phyloP scores from a whole-genome alignment of 2,329 filamentous ascomycete genomes.

The Penicillium brasilianum region DNA sequence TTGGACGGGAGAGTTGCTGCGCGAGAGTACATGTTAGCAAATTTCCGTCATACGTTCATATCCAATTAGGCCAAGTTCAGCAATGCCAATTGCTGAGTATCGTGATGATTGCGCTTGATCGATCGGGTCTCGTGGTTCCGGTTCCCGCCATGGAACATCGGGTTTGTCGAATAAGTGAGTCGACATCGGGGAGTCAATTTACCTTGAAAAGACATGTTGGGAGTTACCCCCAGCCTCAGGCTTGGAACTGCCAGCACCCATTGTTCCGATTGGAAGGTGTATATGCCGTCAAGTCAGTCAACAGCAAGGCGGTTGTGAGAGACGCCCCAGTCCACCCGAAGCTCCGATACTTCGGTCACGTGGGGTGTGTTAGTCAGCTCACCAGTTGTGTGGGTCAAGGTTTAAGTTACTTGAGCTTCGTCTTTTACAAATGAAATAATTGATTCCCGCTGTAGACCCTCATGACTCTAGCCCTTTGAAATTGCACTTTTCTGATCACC shows the following conservation, averaged over 20 bases:
- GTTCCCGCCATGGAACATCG: constrained; percentile 11
- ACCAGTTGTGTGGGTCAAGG: too few species aligned
- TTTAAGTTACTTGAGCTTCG: too few species aligned
- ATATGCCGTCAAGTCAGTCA: constrained; percentile 20
- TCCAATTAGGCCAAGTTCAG: not conserved
- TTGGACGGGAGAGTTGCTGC: constrained; percentile 60
- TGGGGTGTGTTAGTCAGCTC: constrained; percentile 15
- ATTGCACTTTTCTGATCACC: too few species aligned
- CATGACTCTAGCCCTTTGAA: too few species aligned
- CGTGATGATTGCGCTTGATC: constrained; percentile 9
- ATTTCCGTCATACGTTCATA: constrained; percentile 2
- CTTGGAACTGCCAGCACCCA: constrained; percentile 69
- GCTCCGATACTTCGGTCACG: constrained; percentile 32
- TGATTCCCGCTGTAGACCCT: too few species aligned
- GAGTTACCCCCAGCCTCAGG: constrained; percentile 55
- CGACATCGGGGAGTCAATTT: constrained; percentile 19
- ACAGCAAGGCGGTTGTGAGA: constrained; percentile 26
- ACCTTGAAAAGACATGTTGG: constrained; percentile 69
- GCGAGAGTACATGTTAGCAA: constrained; percentile 24
- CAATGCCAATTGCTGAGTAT: not conserved
- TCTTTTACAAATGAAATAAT: too few species aligned
- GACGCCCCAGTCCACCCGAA: constrained; percentile 25
- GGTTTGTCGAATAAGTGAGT: not conserved
- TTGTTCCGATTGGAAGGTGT: constrained; percentile 40
- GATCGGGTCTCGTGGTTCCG: constrained; percentile 15